Conservation (phyloP, 1,284 basidiomycete species). For the Neonothopanus nambi region DNA sequence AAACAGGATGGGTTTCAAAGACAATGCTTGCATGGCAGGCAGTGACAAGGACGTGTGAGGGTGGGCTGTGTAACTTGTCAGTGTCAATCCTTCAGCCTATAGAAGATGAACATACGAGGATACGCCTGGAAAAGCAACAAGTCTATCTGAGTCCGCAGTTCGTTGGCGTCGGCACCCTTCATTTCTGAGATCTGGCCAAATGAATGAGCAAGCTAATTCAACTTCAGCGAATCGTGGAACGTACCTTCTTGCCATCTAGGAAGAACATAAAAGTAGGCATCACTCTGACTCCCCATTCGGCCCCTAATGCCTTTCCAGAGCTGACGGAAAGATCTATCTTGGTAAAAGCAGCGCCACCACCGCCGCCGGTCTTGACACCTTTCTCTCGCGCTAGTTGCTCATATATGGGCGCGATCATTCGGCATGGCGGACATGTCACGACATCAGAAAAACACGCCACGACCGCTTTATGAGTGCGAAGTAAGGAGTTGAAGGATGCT, state of each 20-base stretch:
- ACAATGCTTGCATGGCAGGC: slow-evolving; percentile 62
- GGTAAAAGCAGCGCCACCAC: slow-evolving; percentile 63
- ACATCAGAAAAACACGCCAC: slow-evolving; percentile 46
- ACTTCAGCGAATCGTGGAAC: slow-evolving; percentile 16
- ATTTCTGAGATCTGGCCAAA: slow-evolving; percentile 64
- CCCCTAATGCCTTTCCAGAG: slow-evolving; percentile 58
- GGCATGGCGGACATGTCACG: slow-evolving; percentile 45
- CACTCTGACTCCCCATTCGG: slow-evolving; percentile 67
- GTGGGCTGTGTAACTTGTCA: slow-evolving; percentile 55
- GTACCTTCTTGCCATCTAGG: slow-evolving; percentile 72
- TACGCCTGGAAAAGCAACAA: slow-evolving; percentile 72
- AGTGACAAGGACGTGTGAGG: slow-evolving; percentile 67
- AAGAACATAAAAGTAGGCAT: slow-evolving; percentile 90
- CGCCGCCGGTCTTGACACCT: slow-evolving; percentile 32
- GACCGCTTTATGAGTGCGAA: slow-evolving; percentile 45
- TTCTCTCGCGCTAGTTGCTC: slow-evolving; percentile 48
- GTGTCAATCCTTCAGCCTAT: slow-evolving; percentile 10
- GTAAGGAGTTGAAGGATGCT: slow-evolving; percentile 41
- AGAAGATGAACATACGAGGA: slow-evolving; percentile 58
- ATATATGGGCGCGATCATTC: slow-evolving; percentile 48
- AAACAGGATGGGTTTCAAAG: slow-evolving; percentile 77
- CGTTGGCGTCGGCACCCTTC: slow-evolving; percentile 69
- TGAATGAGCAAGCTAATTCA: not conserved
- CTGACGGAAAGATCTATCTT: slow-evolving; percentile 80
- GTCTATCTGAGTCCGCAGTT: slow-evolving; percentile 70